Conservation (phyloP, 805 yeast genomes). For the Hanseniaspora occidentalis region DNA sequence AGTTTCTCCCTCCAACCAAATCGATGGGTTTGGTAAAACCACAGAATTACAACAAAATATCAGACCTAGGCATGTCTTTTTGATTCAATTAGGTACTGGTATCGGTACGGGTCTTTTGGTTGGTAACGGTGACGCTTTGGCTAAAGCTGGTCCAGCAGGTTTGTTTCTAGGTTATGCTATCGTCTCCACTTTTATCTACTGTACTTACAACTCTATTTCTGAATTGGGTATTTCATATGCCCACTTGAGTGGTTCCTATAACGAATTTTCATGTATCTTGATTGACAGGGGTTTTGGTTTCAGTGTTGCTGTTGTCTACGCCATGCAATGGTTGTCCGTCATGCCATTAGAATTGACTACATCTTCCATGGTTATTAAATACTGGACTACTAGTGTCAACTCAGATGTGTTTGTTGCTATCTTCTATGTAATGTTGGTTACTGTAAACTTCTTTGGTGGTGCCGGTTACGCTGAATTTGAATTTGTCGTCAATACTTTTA, state of each 20-base stretch:
- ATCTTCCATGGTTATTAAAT: conserved; percentile 43
- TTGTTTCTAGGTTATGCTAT: conserved; percentile 44
- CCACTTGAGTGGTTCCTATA: conserved; percentile 44
- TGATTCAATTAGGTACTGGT: conserved; percentile 67
- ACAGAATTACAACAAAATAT: conserved; percentile 23
- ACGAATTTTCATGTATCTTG: conserved; percentile 46
- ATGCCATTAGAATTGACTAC: conserved; percentile 58
- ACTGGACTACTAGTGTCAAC: conserved; percentile 37
- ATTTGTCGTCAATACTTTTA: conserved; percentile 43
- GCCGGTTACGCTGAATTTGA: conserved; percentile 58
- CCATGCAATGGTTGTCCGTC: conserved; percentile 49
- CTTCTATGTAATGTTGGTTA: conserved; percentile 36
- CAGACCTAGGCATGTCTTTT: conserved; percentile 46
- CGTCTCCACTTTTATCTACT: conserved; percentile 49
- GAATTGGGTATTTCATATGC: conserved; percentile 59
- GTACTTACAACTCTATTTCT: conserved; percentile 51
- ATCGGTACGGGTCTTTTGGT: conserved; percentile 68
- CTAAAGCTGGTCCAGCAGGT: conserved; percentile 53
- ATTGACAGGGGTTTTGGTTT: conserved; percentile 60
- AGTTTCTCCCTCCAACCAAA: conserved; percentile 3
- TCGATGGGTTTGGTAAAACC: not conserved
- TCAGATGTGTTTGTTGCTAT: conserved; percentile 47
- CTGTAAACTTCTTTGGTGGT: conserved; percentile 43
- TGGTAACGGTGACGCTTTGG: conserved; percentile 49
- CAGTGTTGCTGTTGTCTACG: conserved; percentile 64